phyloP scores from a whole-genome alignment of 192 early-diverging fungal species.

The Fimicolochytrium jonesii region DNA sequence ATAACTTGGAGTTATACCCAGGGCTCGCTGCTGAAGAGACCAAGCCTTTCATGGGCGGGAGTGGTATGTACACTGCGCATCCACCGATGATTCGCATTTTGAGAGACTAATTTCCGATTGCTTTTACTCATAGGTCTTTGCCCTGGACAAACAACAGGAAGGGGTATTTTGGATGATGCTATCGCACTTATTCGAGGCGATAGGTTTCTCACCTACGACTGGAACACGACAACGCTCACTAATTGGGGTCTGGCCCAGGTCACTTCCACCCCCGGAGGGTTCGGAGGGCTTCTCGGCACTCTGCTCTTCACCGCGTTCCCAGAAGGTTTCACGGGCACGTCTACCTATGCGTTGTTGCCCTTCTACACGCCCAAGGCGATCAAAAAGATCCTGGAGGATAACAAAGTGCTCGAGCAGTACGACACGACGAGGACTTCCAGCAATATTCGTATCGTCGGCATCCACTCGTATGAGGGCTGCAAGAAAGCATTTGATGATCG shows the following conservation, averaged over 20 bases:
- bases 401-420: constrained; percentile 1
- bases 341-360: neutral
- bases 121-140: constrained; percentile 43
- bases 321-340: neutral
- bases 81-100: constrained; percentile 5
- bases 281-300: neutral
- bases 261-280: neutral
- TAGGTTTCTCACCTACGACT: constrained; percentile 40
- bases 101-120: too few species aligned
- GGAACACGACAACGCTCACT: constrained; percentile 39
- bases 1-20: neutral
- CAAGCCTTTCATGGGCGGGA: constrained; percentile 24
- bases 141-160: constrained; percentile 34
- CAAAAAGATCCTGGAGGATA: neutral
- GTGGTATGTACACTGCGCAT: constrained; percentile 18
- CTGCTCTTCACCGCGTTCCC: neutral
- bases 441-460: neutral
- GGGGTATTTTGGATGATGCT: constrained; percentile 48
- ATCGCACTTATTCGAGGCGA: constrained; percentile 47
- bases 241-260: constrained; percentile 42
- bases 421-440: neutral
- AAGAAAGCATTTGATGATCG: constrained; percentile 1
- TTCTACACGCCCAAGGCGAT: neutral
- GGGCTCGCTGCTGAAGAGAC: constrained; percentile 27
- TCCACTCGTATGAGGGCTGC: neutral